These are phyloP conservation scores for Calonectria hawksworthii DNA, from an alignment of 2,329 filamentous ascomycete genomes.

Conservation along the genomic window DNA sequence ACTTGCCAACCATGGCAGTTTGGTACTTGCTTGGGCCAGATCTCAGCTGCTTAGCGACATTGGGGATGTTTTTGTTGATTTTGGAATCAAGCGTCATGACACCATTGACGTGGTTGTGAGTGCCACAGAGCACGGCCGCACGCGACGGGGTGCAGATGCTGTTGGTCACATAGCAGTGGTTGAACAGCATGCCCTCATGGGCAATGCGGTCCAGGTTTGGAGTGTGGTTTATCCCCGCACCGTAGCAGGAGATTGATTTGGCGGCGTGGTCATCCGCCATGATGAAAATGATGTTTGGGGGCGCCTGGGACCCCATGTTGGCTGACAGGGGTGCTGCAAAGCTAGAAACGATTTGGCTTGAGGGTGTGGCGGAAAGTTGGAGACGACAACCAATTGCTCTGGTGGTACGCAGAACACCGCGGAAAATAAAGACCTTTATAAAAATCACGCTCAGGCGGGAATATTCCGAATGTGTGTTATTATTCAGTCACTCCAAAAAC, in stretches of 20 bases:
- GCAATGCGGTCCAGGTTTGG: slow-evolving; percentile 66
- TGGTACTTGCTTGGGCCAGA: slow-evolving; percentile 58
- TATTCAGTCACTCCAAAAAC: background rate
- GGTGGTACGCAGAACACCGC: background rate
- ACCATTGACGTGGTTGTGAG: slow-evolving; percentile 66
- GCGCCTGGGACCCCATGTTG: slow-evolving; percentile 2
- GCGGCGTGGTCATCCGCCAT: slow-evolving; percentile 68
- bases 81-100: slow-evolving; percentile 61
- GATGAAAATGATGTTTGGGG: slow-evolving; percentile 59
- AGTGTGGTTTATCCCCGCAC: slow-evolving; percentile 65
- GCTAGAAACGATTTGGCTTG: background rate
- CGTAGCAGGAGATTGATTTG: slow-evolving; percentile 63
- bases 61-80: slow-evolving; percentile 65
- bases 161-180: slow-evolving; percentile 69
- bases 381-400: background rate
- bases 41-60: slow-evolving; percentile 63
- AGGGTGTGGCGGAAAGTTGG: background rate
- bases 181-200: slow-evolving; percentile 63
- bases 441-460: background rate
- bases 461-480: background rate
- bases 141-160: slow-evolving; percentile 66
- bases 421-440: background rate
- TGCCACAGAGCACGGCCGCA: slow-evolving; percentile 63
- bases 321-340: background rate
- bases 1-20: slow-evolving; percentile 68